phyloP scores from a whole-genome alignment of 2,329 filamentous ascomycete genomes.

The Phialemoniopsis sp. region DNA sequence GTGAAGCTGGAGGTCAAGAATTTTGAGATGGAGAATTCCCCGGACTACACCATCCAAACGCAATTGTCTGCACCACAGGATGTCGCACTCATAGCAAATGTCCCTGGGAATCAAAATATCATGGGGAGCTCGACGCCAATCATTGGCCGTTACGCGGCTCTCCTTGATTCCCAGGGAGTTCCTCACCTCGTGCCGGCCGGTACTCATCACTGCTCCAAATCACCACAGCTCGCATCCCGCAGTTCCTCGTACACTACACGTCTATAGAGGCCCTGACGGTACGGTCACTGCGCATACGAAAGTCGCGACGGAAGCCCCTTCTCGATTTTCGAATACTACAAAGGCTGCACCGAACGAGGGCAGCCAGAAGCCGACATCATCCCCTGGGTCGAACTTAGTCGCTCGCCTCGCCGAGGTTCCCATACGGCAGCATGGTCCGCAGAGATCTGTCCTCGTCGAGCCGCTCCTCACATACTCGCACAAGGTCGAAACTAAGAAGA shows the following conservation, averaged over 20 bases:
- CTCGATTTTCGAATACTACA: neutral
- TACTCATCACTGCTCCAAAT: neutral
- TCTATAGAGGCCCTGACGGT: neutral
- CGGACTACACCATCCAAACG: too few relatives aligned
- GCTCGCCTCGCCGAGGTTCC: conserved; percentile 14
- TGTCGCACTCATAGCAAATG: conserved; percentile 38
- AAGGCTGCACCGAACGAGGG: neutral
- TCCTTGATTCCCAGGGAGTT: conserved; percentile 17
- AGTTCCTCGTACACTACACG: neutral
- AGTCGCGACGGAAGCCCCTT: neutral
- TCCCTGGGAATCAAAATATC: conserved; percentile 37
- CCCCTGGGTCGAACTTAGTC: conserved; percentile 11
- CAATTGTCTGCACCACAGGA: neutral
- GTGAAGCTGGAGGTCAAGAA: too few relatives aligned
- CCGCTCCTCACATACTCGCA: conserved; percentile 13
- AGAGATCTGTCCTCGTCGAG: conserved; percentile 20
- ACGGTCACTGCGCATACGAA: neutral
- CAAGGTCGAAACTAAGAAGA: conserved; percentile 13
- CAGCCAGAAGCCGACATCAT: neutral
- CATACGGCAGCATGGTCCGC: conserved; percentile 9
- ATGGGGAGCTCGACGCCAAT: conserved; percentile 34
- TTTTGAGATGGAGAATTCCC: too few relatives aligned
- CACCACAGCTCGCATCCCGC: neutral
- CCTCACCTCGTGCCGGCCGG: neutral
- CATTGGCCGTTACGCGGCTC: conserved; percentile 16